phyloP scores from a whole-genome alignment of 257 asterid species.

The Oldenlandia corymbosa region DNA sequence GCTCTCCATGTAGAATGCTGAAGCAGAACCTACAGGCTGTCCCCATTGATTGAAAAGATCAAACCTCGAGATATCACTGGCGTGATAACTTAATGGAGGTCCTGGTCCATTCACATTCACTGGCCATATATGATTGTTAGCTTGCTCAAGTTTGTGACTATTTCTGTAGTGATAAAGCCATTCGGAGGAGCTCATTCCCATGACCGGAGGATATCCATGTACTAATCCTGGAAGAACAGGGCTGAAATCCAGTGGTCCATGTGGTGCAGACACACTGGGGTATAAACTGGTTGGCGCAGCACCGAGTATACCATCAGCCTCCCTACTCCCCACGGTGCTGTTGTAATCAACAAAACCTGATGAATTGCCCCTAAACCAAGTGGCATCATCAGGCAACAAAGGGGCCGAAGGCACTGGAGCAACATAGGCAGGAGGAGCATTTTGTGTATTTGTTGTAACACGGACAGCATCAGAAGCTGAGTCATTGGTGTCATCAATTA shows the following conservation, averaged over 20 bases:
- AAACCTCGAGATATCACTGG: slow-evolving; percentile 38
- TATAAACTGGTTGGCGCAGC: slow-evolving; percentile 50
- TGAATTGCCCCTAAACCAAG: slow-evolving; percentile 44
- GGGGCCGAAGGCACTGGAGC: slow-evolving; percentile 91
- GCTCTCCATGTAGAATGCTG: slow-evolving; percentile 43
- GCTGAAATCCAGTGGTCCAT: slow-evolving; percentile 28
- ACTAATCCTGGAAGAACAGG: slow-evolving; percentile 41
- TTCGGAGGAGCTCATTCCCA: slow-evolving; percentile 87
- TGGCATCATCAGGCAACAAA: slow-evolving; percentile 54
- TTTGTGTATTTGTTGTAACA: slow-evolving; percentile 28
- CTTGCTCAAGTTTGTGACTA: slow-evolving; percentile 46
- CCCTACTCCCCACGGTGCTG: slow-evolving; percentile 29
- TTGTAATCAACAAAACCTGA: slow-evolving; percentile 23
- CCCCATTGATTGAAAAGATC: slow-evolving; percentile 75
- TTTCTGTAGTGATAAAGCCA: slow-evolving; percentile 90
- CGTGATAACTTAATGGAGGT: slow-evolving; percentile 25
- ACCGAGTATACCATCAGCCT: slow-evolving; percentile 61
- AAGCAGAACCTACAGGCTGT: slow-evolving; percentile 44
- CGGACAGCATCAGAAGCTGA: slow-evolving; percentile 19
- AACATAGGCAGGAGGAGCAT: slow-evolving; percentile 33
- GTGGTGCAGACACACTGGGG: slow-evolving; percentile 25
- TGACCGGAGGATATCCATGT: slow-evolving; percentile 49
- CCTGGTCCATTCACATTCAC: slow-evolving; percentile 31
- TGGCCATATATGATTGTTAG: slow-evolving; percentile 34
- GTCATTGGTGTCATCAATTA: slow-evolving; percentile 31